Conservation (phyloP, 2,329 filamentous ascomycete species). For the Fusarium tupiense region DNA sequence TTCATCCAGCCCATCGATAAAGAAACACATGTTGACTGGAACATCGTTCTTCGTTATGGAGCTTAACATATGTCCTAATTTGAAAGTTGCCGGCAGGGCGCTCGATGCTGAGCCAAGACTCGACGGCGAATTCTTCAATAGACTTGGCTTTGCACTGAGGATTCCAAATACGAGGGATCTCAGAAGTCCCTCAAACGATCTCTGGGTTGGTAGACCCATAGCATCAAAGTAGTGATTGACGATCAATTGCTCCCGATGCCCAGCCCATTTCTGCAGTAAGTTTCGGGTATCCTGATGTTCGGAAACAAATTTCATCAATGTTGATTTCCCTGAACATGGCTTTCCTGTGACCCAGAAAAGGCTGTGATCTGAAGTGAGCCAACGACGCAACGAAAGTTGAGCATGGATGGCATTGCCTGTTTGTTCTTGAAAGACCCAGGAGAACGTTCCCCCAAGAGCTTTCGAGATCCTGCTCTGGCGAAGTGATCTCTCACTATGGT, state of each 20-base stretch:
- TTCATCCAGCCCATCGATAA: conserved; percentile 36
- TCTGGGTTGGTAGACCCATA: background rate
- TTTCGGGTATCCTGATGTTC: background rate
- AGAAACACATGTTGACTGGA: conserved; percentile 17
- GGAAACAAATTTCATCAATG: conserved; percentile 18
- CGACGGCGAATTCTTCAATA: background rate
- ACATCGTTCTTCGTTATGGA: background rate
- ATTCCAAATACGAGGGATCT: conserved; percentile 25
- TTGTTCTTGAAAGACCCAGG: background rate
- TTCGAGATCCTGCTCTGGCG: background rate
- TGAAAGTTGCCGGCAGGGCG: background rate
- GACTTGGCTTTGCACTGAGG: background rate
- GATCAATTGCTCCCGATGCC: background rate
- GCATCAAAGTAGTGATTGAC: conserved; percentile 12
- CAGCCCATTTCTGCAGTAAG: background rate
- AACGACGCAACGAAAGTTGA: background rate
- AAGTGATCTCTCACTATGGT: background rate
- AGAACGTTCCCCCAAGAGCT: background rate
- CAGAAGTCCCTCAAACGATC: conserved; percentile 1
- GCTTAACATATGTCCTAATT: background rate
- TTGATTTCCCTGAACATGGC: conserved; percentile 12
- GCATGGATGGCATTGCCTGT: background rate
- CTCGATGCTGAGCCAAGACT: background rate
- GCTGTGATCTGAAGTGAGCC: background rate
- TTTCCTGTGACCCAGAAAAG: conserved; percentile 18